These are phyloP conservation scores for Noccaea bulbosa DNA, from an alignment of 345 rosid species.

Conservation along the genomic window DNA sequence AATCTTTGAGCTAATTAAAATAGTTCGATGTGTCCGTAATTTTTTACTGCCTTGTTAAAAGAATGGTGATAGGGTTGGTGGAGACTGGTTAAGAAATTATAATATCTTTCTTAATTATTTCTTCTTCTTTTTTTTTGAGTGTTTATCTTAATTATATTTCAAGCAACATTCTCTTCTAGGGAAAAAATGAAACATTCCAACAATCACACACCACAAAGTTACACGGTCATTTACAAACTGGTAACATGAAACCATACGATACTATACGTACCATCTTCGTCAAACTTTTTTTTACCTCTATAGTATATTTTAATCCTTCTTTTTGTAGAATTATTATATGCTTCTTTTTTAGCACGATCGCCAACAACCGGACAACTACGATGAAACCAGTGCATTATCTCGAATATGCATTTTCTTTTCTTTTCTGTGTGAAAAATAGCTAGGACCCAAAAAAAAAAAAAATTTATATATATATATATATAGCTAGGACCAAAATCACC, in stretches of 20 bases:
- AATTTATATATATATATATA: no score
- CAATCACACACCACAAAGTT: slow-evolving; percentile 8
- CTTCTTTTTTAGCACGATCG: slow-evolving; percentile 15
- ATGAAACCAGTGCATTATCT: slow-evolving; percentile 20
- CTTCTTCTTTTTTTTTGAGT: no score
- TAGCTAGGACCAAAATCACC: neutral
- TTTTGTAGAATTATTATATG: slow-evolving; percentile 5
- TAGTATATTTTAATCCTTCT: slow-evolving; percentile 8
- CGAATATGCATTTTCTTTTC: slow-evolving; percentile 18
- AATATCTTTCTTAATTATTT: no score
- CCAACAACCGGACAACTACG: slow-evolving; percentile 31
- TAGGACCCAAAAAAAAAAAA: no score
- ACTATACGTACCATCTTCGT: slow-evolving; percentile 4
- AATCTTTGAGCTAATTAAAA: no score
- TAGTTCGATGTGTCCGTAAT: no score
- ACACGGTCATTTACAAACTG: slow-evolving; percentile 14
- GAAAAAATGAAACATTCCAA: no score
- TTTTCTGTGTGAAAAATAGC: neutral
- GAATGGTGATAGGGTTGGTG: no score
- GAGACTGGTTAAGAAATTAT: no score
- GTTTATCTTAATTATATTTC: no score
- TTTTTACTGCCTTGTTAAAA: no score
- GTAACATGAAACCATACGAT: slow-evolving; percentile 2
- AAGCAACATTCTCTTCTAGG: no score
- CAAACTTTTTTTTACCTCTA: neutral